Evolutionary conservation across 2,329 filamentous ascomycete genomes (phyloP).

Genomic region (Clonostachys rhizophaga): DNA sequence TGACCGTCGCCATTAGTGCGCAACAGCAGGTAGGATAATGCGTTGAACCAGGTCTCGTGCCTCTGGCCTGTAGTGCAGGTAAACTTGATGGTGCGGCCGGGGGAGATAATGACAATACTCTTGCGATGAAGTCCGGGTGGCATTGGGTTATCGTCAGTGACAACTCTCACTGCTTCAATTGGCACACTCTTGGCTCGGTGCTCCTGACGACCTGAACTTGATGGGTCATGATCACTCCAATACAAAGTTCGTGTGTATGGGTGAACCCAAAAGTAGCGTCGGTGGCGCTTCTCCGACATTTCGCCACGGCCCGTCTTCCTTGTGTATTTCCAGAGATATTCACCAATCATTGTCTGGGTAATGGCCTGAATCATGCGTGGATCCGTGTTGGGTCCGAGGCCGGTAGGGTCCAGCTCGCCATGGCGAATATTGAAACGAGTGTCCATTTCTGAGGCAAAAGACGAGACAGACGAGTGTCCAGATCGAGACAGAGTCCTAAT

Average conservation of each 20-base stretch:
- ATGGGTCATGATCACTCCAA: conserved; percentile 91
- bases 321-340: conserved; percentile 99
- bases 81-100: conserved; percentile 85
- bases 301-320: conserved; percentile 86
- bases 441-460: conserved; percentile 92
- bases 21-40: conserved; percentile 85
- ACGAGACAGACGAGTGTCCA: conserved; percentile 80
- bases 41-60: conserved; percentile 98
- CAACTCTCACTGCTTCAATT: conserved; percentile 88
- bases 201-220: conserved; percentile 70
- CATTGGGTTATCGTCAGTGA: conserved; percentile 91
- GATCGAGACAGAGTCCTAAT: conserved; percentile 24
- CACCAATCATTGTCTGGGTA: conserved; percentile 98
- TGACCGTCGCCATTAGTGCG: conserved; percentile 65
- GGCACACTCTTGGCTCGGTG: conserved; percentile 81
- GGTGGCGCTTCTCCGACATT: conserved; percentile 84
- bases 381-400: conserved; percentile 72
- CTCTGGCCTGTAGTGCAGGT: conserved; percentile 90
- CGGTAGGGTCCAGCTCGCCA: conserved; percentile 46
- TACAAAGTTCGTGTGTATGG: conserved; percentile 95
- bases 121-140: conserved; percentile 92
- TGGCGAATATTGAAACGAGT: conserved; percentile 76
- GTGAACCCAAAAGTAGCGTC: conserved; percentile 98
- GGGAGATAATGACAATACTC: conserved; percentile 85
- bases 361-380: conserved; percentile 99